Conservation (phyloP, 2,329 filamentous ascomycete genomes). For the Paracoccidioides lutzii region DNA sequence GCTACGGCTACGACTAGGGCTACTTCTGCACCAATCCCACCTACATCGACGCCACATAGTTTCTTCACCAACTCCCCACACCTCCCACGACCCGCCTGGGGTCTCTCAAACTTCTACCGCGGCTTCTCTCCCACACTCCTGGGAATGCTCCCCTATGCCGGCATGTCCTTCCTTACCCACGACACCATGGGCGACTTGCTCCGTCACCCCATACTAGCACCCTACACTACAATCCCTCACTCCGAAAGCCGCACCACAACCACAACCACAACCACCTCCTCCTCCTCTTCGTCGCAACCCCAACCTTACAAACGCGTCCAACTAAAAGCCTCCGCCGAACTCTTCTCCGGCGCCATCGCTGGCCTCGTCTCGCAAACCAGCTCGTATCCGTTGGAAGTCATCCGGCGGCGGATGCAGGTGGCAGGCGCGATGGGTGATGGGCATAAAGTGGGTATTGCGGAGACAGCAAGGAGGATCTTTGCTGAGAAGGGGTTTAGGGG, state of each 20-base stretch:
- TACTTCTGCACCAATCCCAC: constrained; percentile 15
- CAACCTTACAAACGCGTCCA: constrained; percentile 48
- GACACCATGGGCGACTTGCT: constrained; percentile 79
- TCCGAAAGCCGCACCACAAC: constrained; percentile 27
- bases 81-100: constrained; percentile 46
- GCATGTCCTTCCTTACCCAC: constrained; percentile 89
- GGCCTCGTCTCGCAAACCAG: constrained; percentile 82
- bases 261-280: constrained; percentile 9
- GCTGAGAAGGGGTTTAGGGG: constrained; percentile 63
- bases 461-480: constrained; percentile 65
- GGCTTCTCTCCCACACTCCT: constrained; percentile 82
- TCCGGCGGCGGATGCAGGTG: constrained; percentile 89
- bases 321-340: constrained; percentile 73
- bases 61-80: constrained; percentile 27
- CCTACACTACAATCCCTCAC: constrained; percentile 61
- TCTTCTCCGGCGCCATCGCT: constrained; percentile 70
- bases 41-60: constrained; percentile 20
- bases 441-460: constrained; percentile 59
- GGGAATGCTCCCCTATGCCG: constrained; percentile 94
- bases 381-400: constrained; percentile 88
- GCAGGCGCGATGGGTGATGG: constrained; percentile 89
- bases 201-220: constrained; percentile 52
- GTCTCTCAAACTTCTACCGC: constrained; percentile 83
- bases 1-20: constrained; percentile 23
- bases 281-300: constrained; percentile 24